Evolutionary conservation across 2,329 filamentous ascomycete genomes (phyloP), one percentile per base, ranked within the genome.

Genomic region (Exophiala dermatitidis): DNA sequence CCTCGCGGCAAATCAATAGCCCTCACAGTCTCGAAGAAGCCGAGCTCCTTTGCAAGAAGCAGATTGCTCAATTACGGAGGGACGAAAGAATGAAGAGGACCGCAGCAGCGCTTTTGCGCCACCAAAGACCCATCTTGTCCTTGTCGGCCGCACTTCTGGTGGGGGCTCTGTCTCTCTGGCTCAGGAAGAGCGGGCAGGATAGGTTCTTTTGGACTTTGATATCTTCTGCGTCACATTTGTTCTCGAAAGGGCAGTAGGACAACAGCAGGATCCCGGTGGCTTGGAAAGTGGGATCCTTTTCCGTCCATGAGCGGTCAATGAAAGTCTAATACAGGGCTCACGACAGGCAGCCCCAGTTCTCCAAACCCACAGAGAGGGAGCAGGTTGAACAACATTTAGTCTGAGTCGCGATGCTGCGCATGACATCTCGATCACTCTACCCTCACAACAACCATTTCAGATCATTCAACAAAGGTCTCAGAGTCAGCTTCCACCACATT

Each of bases 51-150:
- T 91, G 96, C 63, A 71, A 80, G 37, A 76, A 76, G 59, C 91
- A 97, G 67, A 81, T 82, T 2, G 75, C 73, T 51, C 84, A 95
- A 63, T 72, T 97, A n/a, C 72, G 75, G 51, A 80, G 83, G 68
- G 75, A 80, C 47, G 84, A 94, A 65, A 69, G 71, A 34, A 71
- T 75, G 32, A 71, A 81, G 56, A 75, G 75, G 60, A 67, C 77
- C 7, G 60, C 77, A 30, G 72, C 72, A 44, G 68, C 76, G 29
- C 62, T 85, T 28, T 83, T 81, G 79, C 74, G 73, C 59, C 85
- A 93, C 69, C 78, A 86, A 48, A 76, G 78, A 55, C 82, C 86
- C 0, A 79, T 79, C 41, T 74, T 79, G 10, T 78, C 80, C 29
- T 71, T 83, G 44, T 84, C 80, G 30, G 68, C 83, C 48, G 82